phyloP scores from a whole-genome alignment of 495 filamentous ascomycete genomes.

The Penicillium roqueforti region DNA sequence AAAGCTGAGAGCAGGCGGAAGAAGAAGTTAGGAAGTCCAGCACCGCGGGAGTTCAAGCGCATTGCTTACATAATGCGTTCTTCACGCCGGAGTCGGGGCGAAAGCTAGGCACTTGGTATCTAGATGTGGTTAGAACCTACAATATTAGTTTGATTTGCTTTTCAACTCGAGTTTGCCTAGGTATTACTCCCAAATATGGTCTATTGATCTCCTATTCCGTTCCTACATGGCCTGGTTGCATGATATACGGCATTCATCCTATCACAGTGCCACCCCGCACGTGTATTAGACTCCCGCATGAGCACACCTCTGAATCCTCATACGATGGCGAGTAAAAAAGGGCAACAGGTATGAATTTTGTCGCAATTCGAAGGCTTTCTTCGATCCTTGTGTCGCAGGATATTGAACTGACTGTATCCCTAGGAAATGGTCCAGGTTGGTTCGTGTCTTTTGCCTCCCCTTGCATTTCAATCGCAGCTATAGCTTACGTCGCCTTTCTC shows the following conservation, averaged over 20 bases:
- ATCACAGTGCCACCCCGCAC: constrained; percentile 26
- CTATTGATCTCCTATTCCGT: constrained; percentile 5
- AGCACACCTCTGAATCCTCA: constrained; percentile 19
- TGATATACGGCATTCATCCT: constrained; percentile 14
- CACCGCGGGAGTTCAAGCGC: constrained; percentile 16
- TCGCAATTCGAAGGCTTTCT: not conserved
- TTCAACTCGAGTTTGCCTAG: not conserved
- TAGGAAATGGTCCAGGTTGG: constrained; percentile 99
- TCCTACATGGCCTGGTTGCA: constrained; percentile 18
- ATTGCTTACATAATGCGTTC: constrained; percentile 17
- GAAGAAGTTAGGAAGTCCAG: constrained; percentile 9
- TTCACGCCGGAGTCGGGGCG: not conserved
- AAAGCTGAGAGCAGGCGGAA: constrained; percentile 1
- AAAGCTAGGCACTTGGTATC: not conserved
- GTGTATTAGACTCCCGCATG: constrained; percentile 17
- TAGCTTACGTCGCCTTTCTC: constrained; percentile 22
- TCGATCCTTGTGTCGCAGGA: not conserved
- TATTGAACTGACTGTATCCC: constrained; percentile 16
- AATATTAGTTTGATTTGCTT: not conserved
- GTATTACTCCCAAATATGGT: not conserved
- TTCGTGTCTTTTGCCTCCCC: constrained; percentile 52
- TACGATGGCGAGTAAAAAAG: constrained; percentile 59
- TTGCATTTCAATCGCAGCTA: constrained; percentile 19
- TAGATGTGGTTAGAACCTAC: not conserved
- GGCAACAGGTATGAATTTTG: constrained; percentile 58